phyloP scores from a whole-genome alignment of 495 filamentous ascomycete species.

The Ramalina intermedia region DNA sequence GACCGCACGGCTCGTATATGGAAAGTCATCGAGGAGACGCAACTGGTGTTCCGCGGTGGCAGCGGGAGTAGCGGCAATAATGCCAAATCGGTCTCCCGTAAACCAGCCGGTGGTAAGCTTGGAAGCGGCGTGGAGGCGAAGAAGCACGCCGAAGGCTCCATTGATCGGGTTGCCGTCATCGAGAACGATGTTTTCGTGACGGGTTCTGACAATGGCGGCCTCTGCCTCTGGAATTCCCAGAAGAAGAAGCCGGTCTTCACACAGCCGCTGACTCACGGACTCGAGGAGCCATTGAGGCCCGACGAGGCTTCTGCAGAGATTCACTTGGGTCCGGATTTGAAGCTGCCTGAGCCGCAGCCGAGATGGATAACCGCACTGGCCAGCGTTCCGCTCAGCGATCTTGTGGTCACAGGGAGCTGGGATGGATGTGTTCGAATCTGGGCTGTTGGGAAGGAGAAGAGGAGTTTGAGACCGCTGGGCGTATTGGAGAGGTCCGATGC shows the following conservation, averaged over 20 bases:
- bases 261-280: constrained; percentile 65
- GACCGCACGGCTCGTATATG: constrained; percentile 89
- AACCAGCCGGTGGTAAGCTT: background rate
- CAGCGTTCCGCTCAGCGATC: constrained; percentile 72
- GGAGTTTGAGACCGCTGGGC: constrained; percentile 56
- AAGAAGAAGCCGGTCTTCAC: constrained; percentile 92
- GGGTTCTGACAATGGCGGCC: constrained; percentile 72
- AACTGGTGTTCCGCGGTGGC: constrained; percentile 86
- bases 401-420: constrained; percentile 84
- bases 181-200: constrained; percentile 87
- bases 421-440: constrained; percentile 81
- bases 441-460: constrained; percentile 70
- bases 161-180: constrained; percentile 78
- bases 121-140: constrained; percentile 16
- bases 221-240: constrained; percentile 78
- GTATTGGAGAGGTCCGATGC: constrained; percentile 13
- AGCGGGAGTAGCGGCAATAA: constrained; percentile 39
- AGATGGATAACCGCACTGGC: constrained; percentile 83
- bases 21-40: constrained; percentile 92
- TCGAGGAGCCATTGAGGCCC: constrained; percentile 48
- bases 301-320: constrained; percentile 55
- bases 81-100: constrained; percentile 4
- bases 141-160: constrained; percentile 61
- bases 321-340: constrained; percentile 21
- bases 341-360: constrained; percentile 48